phyloP scores from a whole-genome alignment of 495 filamentous ascomycete species.

The Aspergillus cavernicola region DNA sequence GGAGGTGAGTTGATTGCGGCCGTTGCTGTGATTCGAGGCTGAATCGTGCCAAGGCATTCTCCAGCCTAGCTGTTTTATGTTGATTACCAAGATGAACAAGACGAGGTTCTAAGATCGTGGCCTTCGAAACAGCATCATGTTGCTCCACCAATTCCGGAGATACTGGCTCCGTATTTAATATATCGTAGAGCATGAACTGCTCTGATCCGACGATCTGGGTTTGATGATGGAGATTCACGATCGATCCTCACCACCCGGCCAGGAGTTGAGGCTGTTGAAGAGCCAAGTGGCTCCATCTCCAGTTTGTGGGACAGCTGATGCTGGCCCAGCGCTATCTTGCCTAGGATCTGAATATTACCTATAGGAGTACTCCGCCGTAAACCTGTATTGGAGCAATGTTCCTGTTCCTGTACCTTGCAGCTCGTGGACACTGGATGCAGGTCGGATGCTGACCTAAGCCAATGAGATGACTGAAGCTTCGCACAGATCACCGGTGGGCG shows the following conservation, averaged over 20 bases:
- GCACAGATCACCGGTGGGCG: constrained; percentile 17
- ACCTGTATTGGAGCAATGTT: not conserved
- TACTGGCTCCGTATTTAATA: not conserved
- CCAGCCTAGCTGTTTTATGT: constrained; percentile 6
- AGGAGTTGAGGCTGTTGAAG: not conserved
- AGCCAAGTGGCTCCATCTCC: not conserved
- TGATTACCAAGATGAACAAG: constrained; percentile 1
- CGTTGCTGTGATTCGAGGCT: not conserved
- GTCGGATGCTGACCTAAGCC: constrained; percentile 14
- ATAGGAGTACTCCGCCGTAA: not conserved
- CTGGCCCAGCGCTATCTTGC: not conserved
- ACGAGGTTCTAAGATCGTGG: not conserved
- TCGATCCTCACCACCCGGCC: not conserved
- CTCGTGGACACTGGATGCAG: not conserved
- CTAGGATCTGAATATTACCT: not conserved
- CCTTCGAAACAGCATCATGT: not conserved
- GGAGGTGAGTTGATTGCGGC: not conserved
- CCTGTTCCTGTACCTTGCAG: constrained; percentile 5
- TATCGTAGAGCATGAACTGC: constrained; percentile 1
- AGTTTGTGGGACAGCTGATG: not conserved
- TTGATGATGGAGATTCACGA: not conserved
- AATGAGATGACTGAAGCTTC: not conserved
- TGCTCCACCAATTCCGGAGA: not conserved
- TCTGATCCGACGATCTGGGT: constrained; percentile 8
- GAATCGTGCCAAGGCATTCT: not conserved